A percentile compares a stretch with the other conserved stretches of the same genome.
phyloP scores from a whole-genome alignment of 192 early-diverging fungal species.

The Coemansia sp. region DNA sequence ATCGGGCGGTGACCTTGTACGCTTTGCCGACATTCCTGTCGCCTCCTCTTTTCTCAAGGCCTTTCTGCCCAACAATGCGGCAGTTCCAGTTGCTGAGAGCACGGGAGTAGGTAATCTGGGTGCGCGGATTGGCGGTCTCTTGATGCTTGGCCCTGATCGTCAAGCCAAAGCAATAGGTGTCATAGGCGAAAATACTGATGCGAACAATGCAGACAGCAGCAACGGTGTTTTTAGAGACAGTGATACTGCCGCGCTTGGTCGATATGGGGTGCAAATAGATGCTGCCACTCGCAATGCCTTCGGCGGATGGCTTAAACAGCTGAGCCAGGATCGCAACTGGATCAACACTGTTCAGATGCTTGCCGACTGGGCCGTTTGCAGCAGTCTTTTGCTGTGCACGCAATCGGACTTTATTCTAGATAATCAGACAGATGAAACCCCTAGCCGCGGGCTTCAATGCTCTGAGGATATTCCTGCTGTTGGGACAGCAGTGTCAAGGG shows the following conservation, averaged over 20 bases:
- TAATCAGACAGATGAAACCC: not conserved
- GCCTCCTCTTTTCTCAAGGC: not conserved
- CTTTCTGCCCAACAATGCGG: not conserved
- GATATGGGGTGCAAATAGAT: not conserved
- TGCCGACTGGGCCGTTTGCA: conserved; percentile 36
- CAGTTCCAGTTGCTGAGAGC: not conserved
- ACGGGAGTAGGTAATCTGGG: conserved; percentile 22
- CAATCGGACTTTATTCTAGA: not conserved
- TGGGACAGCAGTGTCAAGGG: not conserved
- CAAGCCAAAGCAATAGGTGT: not conserved
- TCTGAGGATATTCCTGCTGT: not conserved
- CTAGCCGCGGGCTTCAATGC: not conserved
- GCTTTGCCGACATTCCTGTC: not conserved
- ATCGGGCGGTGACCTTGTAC: not conserved
- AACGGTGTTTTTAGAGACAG: not conserved
- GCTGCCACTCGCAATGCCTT: not conserved
- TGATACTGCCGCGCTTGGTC: not conserved
- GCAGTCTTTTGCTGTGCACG: conserved; percentile 19
- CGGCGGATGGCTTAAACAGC: not conserved
- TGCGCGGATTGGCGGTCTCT: conserved; percentile 42
- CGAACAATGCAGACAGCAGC: not conserved
- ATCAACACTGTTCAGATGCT: conserved; percentile 27
- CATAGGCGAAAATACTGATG: not conserved
- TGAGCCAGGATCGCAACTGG: conserved; percentile 25
- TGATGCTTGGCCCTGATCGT: conserved; percentile 17